These are phyloP conservation scores for Vitis riparia DNA, from an alignment of 164 flowering plant species.

Conservation along the genomic window DNA sequence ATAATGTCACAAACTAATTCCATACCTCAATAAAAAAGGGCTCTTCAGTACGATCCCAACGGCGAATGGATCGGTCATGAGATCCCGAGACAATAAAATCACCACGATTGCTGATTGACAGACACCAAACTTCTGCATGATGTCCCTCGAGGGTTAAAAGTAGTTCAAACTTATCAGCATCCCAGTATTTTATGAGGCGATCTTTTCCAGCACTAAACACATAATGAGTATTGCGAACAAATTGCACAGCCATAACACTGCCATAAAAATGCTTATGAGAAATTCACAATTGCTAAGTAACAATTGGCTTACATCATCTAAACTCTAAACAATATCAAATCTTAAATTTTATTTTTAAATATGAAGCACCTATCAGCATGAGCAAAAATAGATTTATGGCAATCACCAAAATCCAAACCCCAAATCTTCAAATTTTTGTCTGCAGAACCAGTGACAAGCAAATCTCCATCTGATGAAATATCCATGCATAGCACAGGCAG, in stretches of 20 bases:
- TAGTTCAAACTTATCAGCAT: constrained; percentile 96
- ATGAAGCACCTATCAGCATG: constrained; percentile 77
- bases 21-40: constrained; percentile 91
- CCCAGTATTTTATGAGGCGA: constrained; percentile 93
- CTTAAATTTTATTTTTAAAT: neutral
- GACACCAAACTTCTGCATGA: constrained; percentile 87
- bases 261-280: constrained; percentile 18
- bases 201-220: constrained; percentile 94
- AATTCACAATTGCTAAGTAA: constrained; percentile 15
- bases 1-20: neutral
- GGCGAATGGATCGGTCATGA: constrained; percentile 89
- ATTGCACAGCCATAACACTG: constrained; percentile 92
- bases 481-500: constrained; percentile 91
- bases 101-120: constrained; percentile 84
- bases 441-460: constrained; percentile 86
- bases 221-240: constrained; percentile 90
- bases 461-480: constrained; percentile 87
- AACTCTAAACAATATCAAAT: neutral
- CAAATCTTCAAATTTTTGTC: constrained; percentile 97
- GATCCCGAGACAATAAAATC: constrained; percentile 94
- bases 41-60: constrained; percentile 98
- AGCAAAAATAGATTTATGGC: constrained; percentile 96
- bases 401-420: constrained; percentile 98
- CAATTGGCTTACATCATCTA: neutral
- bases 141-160: constrained; percentile 96